These are phyloP conservation scores for Fusarium multiceps DNA, from an alignment of 2,329 filamentous ascomycete genomes.

Conservation along the genomic window DNA sequence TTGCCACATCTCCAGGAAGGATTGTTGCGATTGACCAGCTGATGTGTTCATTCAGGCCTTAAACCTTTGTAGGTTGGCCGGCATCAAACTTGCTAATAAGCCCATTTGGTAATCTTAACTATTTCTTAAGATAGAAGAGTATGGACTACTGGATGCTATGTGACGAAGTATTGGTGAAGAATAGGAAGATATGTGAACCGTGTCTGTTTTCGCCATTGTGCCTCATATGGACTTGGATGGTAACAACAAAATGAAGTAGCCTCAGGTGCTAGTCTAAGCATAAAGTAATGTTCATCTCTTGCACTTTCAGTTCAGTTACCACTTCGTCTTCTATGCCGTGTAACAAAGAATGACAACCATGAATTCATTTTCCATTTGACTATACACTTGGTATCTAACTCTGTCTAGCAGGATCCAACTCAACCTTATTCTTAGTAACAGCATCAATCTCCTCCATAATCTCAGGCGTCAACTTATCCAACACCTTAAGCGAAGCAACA, in stretches of 20 bases:
- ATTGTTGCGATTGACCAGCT: fast-evolving
- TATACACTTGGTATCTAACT: slow-evolving; percentile 5
- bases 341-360: neutral
- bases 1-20: neutral
- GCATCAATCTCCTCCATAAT: slow-evolving; percentile 63
- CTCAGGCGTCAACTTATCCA: slow-evolving; percentile 62
- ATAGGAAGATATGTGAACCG: neutral
- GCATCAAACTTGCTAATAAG: neutral
- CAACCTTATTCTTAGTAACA: slow-evolving; percentile 51
- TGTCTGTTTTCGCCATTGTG: neutral
- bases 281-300: no score
- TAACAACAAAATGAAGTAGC: no score
- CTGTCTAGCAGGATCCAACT: slow-evolving; percentile 43
- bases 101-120: neutral
- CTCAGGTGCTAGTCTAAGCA: no score
- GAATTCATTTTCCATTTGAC: neutral
- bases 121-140: neutral
- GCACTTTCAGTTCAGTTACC: neutral
- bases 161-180: neutral
- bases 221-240: neutral
- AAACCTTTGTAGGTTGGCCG: neutral
- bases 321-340: fast-evolving
- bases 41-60: neutral
- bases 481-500: slow-evolving; percentile 57
- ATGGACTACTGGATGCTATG: fast-evolving